phyloP scores from a whole-genome alignment of 2,329 filamentous ascomycete species.

The Fusarium paranaense region DNA sequence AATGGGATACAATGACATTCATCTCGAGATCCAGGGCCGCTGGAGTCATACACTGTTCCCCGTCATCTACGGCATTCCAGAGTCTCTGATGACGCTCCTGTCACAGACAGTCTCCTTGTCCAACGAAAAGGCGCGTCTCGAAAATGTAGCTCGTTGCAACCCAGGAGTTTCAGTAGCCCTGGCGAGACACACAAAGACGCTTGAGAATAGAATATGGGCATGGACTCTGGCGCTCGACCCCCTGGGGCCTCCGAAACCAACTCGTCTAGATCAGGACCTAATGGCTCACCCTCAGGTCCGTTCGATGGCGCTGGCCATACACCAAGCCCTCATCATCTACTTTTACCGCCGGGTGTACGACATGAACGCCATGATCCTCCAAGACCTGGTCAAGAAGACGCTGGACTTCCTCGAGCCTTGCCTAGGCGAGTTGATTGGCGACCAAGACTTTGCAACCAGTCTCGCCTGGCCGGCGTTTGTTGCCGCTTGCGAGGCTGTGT shows the following conservation, averaged over 20 bases:
- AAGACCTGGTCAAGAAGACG: constrained; percentile 51
- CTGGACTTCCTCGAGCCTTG: constrained; percentile 52
- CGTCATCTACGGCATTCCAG: constrained; percentile 58
- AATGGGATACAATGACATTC: constrained; percentile 57
- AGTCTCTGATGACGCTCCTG: constrained; percentile 54
- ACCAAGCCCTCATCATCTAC: constrained; percentile 57
- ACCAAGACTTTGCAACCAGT: constrained; percentile 52
- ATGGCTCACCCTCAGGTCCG: constrained; percentile 35
- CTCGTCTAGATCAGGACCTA: constrained; percentile 24
- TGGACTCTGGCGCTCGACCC: constrained; percentile 37
- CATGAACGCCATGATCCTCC: constrained; percentile 53
- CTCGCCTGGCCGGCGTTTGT: constrained; percentile 59
- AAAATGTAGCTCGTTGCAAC: constrained; percentile 38
- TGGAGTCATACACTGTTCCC: constrained; percentile 57
- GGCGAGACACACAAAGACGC: constrained; percentile 45
- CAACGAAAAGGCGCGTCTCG: constrained; percentile 53
- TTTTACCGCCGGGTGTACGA: constrained; percentile 57
- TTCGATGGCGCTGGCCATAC: constrained; percentile 50
- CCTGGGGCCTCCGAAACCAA: constrained; percentile 15
- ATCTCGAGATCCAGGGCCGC: constrained; percentile 53
- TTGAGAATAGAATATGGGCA: constrained; percentile 49
- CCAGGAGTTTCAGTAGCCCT: constrained; percentile 41
- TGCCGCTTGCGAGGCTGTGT: constrained; percentile 55
- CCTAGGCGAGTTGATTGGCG: constrained; percentile 47
- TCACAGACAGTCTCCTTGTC: constrained; percentile 56